Evolutionary conservation across 306 rosid genomes (phyloP), one percentile per base, ranked within the genome.

Genomic region (Oxytropis ochrocephala): DNA sequence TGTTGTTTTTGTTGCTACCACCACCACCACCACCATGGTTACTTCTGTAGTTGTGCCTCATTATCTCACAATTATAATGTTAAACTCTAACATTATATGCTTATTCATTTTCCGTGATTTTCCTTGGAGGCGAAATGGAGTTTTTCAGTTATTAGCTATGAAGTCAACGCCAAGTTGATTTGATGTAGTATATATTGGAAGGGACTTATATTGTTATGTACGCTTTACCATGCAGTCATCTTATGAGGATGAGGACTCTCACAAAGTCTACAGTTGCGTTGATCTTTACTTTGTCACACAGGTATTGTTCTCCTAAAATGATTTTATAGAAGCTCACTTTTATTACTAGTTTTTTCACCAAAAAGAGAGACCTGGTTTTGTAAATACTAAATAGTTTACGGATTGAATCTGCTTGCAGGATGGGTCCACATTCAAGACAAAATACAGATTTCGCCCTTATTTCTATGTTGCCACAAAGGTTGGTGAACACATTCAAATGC

Each of bases 381-480:
- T 64, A 18, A 52, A 47, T 69, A 29, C 46, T 64, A 18, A 48
- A 41, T 69, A 21, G 63, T 54, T 80, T 13, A 76, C 54, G 73
- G 33, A 67, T 79, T 69, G 71, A 77, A 29, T 70, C 65, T 87
- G 70, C 61, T 70, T 72, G 76, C 83, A 93, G 98, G 98, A 93
- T 85, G 98, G 98, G 68, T 85, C 96, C 21, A 19, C 86, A 49
- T 93, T 93, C 88, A 90, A 93, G 83, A 39, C 92, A 70, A 93
- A 93, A 77, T 88, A 86, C 77, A 86, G 85, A 78, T 93, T 90
- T 70, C 87, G 84, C 8, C 97, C 98, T 57, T 93, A 93, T 75
- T 86, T 93, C 77, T 93, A 93, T 76, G 89, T 78, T 47, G 88
- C 96, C 76, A 81, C 96, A 43, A 93, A 90, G 98, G 98, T 93